Evolutionary conservation across 805 yeast genomes (phyloP).

Genomic region (Cyberlindnera nakhonratchasimensis): DNA sequence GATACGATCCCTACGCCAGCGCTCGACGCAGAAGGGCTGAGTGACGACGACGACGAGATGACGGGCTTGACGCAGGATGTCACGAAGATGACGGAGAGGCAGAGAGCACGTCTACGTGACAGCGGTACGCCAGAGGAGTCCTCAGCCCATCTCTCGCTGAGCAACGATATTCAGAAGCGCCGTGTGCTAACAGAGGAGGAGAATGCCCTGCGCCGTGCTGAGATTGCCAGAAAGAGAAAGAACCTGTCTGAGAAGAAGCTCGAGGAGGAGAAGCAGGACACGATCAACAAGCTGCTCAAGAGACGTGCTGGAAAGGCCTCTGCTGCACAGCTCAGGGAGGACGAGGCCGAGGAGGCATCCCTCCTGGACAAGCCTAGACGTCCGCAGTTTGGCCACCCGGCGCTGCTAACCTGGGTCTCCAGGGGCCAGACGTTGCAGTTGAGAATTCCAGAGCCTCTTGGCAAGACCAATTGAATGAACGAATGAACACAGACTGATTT

Average conservation of each 20-base stretch:
- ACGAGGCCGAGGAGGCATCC: conserved; percentile 15
- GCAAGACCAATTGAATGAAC: neutral
- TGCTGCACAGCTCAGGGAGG: conserved; percentile 21
- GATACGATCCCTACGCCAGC: conserved; percentile 27
- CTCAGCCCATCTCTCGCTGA: conserved; percentile 17
- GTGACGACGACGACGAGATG: conserved; percentile 22
- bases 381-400: conserved; percentile 24
- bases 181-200: conserved; percentile 78
- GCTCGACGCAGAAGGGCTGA: conserved; percentile 23
- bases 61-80: conserved; percentile 15
- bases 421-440: conserved; percentile 12
- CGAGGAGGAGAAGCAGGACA: conserved; percentile 92
- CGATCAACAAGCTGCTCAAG: conserved; percentile 79
- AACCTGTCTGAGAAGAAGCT: conserved; percentile 76
- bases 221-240: conserved; percentile 82
- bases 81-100: conserved; percentile 30
- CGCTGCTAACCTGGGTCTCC: conserved; percentile 25
- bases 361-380: conserved; percentile 22
- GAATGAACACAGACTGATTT: too few species aligned
- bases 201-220: conserved; percentile 74
- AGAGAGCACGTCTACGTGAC: conserved; percentile 21
- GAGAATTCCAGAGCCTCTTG: conserved; percentile 24
- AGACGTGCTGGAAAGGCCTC: conserved; percentile 68
- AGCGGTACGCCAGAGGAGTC: neutral
- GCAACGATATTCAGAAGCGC: conserved; percentile 35